phyloP scores from a whole-genome alignment of 2,329 filamentous ascomycete genomes.

The Stylonectria norvegica region DNA sequence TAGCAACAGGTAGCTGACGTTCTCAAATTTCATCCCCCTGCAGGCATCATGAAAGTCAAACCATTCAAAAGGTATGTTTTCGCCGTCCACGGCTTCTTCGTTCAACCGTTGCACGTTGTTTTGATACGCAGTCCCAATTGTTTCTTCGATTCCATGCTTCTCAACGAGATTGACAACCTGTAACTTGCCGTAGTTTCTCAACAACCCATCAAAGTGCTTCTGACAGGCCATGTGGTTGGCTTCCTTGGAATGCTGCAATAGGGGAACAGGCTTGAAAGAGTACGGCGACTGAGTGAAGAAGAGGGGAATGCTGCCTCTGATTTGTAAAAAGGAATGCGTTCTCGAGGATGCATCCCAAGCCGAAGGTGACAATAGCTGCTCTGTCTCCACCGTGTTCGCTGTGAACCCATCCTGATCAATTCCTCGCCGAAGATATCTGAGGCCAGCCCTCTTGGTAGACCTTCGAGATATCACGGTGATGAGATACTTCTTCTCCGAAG shows the following conservation, averaged over 20 bases:
- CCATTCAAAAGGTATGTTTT: constrained; percentile 70
- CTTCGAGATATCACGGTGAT: constrained; percentile 91
- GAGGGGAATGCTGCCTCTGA: constrained; percentile 85
- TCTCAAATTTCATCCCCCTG: constrained; percentile 96
- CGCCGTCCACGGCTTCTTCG: constrained; percentile 48
- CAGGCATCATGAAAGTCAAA: constrained; percentile 95
- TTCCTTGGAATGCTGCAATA: constrained; percentile 74
- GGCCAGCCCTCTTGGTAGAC: constrained; percentile 78
- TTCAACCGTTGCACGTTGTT: constrained; percentile 65
- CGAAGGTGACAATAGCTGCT: constrained; percentile 79
- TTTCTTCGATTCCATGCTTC: constrained; percentile 76
- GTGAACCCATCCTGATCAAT: constrained; percentile 85
- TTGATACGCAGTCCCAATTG: constrained; percentile 76
- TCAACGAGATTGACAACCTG: constrained; percentile 85
- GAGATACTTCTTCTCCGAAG: constrained; percentile 60
- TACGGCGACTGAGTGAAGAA: constrained; percentile 96
- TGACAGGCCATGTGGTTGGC: constrained; percentile 76
- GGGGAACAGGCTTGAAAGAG: constrained; percentile 81
- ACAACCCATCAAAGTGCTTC: constrained; percentile 71
- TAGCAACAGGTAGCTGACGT: constrained; percentile 76
- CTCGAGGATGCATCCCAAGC: constrained; percentile 61
- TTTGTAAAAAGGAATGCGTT: constrained; percentile 80
- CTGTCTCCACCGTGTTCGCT: constrained; percentile 91
- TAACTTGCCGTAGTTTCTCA: constrained; percentile 67
- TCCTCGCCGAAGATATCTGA: constrained; percentile 86